Evolutionary conservation across 2,329 filamentous ascomycete genomes (phyloP).

Genomic region (Xylariaceae sp.): DNA sequence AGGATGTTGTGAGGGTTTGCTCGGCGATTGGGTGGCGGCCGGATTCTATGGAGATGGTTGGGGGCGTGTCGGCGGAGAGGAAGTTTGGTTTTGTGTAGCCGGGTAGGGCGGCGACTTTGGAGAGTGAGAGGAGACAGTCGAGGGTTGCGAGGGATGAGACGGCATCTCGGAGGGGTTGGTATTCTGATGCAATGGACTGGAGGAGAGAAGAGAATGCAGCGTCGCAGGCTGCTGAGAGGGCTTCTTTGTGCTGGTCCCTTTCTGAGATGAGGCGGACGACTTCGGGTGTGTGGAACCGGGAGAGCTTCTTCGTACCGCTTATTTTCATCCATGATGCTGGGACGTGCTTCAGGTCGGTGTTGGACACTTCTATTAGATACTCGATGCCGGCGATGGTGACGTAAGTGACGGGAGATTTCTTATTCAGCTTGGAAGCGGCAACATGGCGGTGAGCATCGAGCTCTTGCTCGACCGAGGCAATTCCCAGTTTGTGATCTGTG

Average conservation of each 20-base stretch:
- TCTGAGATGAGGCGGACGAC: conserved; percentile 80
- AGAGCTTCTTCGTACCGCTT: conserved; percentile 87
- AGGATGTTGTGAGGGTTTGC: conserved; percentile 77
- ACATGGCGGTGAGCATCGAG: conserved; percentile 71
- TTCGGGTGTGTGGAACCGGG: conserved; percentile 91
- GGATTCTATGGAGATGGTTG: conserved; percentile 66
- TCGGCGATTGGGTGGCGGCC: conserved; percentile 97
- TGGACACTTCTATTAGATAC: conserved; percentile 89
- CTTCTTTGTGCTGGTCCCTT: conserved; percentile 92
- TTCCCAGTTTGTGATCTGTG: conserved; percentile 82
- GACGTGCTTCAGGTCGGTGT: conserved; percentile 76
- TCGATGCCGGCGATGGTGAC: conserved; percentile 87
- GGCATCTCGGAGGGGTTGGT: conserved; percentile 85
- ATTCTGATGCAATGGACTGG: conserved; percentile 72
- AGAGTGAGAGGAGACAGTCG: conserved; percentile 85
- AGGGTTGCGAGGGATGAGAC: conserved; percentile 82
- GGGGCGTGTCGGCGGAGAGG: conserved; percentile 58
- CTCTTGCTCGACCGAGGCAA: conserved; percentile 87
- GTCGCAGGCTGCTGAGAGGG: conserved; percentile 88
- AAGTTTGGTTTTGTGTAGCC: conserved; percentile 80
- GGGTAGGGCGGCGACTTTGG: conserved; percentile 78
- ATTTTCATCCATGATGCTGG: conserved; percentile 95
- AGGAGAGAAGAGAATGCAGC: conserved; percentile 73
- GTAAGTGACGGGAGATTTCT: conserved; percentile 69
- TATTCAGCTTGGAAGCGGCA: conserved; percentile 70